These are phyloP conservation scores for Hemileia vastatrix DNA, from an alignment of 1,284 basidiomycete species.

Conservation along the genomic window DNA sequence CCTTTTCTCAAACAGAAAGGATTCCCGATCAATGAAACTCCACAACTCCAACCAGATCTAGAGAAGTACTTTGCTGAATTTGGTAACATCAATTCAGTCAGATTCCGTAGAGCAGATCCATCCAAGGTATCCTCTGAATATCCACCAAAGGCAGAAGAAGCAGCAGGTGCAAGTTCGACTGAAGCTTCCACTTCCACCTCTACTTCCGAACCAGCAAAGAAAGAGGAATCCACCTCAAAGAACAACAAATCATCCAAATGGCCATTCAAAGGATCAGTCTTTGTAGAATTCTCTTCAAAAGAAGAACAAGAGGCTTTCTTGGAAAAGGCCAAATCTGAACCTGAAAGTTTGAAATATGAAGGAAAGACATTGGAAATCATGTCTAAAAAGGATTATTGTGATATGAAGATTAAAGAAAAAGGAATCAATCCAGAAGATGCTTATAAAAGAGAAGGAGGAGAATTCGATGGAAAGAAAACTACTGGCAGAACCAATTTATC, in stretches of 20 bases:
- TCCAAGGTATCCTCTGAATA: not conserved
- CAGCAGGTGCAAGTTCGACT: not conserved
- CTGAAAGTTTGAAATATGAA: too few relatives aligned
- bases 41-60: slow-evolving; percentile 36
- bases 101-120: slow-evolving; percentile 29
- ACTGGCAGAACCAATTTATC: too few relatives aligned
- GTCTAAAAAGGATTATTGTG: too few relatives aligned
- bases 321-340: slow-evolving; percentile 28
- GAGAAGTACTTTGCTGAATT: slow-evolving; percentile 40
- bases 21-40: slow-evolving; percentile 34
- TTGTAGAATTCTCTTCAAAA: slow-evolving; percentile 39
- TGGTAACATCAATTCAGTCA: slow-evolving; percentile 38
- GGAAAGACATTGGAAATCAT: too few relatives aligned
- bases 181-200: not conserved
- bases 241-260: slow-evolving; percentile 27
- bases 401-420: too few relatives aligned
- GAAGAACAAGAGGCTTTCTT: slow-evolving; percentile 36
- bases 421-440: too few relatives aligned
- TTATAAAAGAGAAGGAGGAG: too few relatives aligned
- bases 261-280: slow-evolving; percentile 41
- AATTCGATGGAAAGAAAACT: too few relatives aligned
- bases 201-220: not conserved
- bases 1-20: too few relatives aligned
- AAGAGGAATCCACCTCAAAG: slow-evolving; percentile 26
- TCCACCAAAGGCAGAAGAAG: too few relatives aligned